Conservation (phyloP, 305 asterid species). For the Nicotiana rustica region DNA sequence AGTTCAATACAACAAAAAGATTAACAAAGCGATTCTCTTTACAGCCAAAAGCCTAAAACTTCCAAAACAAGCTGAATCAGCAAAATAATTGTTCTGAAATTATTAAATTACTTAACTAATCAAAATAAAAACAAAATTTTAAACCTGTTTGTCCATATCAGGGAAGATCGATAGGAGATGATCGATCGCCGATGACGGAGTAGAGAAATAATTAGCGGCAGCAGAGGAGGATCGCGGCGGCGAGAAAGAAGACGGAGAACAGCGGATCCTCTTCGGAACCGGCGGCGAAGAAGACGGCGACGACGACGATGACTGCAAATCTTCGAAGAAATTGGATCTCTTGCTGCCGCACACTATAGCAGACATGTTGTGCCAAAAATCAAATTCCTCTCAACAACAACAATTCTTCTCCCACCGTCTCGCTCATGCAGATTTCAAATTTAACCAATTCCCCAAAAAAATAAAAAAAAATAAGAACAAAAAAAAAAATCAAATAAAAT, state of each 20-base stretch:
- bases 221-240: slow-evolving; percentile 60
- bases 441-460: background rate
- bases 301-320: slow-evolving; percentile 53
- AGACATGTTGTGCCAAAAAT: slow-evolving; percentile 80
- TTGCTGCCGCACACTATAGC: slow-evolving; percentile 98
- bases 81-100: background rate
- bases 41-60: slow-evolving; percentile 2
- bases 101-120: background rate
- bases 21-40: slow-evolving; percentile 1
- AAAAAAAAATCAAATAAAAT: background rate
- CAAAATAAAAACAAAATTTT: background rate
- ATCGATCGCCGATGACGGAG: slow-evolving; percentile 54
- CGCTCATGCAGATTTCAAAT: slow-evolving; percentile 37
- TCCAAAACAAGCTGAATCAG: background rate
- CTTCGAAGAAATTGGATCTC: slow-evolving; percentile 97
- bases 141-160: slow-evolving; percentile 95
- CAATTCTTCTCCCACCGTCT: slow-evolving; percentile 20
- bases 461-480: background rate
- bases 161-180: slow-evolving; percentile 79
- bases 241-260: slow-evolving; percentile 71
- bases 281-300: slow-evolving; percentile 89
- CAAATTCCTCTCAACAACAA: slow-evolving; percentile 33
- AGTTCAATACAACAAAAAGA: background rate
- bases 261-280: slow-evolving; percentile 81
- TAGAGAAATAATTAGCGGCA: slow-evolving; percentile 45